Evolutionary conservation across 805 yeast genomes (phyloP).

Genomic region (Metschnikowia arizonensis): DNA sequence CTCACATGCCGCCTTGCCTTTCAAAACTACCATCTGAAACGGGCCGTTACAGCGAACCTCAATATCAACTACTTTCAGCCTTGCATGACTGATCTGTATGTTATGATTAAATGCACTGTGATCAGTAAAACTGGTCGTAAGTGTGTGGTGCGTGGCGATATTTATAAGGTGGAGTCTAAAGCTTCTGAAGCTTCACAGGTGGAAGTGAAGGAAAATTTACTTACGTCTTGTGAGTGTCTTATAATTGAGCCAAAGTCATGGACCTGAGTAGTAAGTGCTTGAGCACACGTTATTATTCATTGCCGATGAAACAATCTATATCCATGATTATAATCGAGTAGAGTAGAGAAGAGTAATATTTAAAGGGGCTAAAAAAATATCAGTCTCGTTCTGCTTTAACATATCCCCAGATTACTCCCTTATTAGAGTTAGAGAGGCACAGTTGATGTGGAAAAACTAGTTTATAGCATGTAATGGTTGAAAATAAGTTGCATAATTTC

Average conservation of each 20-base stretch:
- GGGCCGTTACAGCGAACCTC: constrained; percentile 43
- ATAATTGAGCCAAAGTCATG: constrained; percentile 34
- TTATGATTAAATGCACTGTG: constrained; percentile 33
- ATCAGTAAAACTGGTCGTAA: constrained; percentile 35
- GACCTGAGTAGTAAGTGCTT: neutral
- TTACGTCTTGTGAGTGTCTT: constrained; percentile 37
- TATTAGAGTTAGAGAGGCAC: too few relatives aligned
- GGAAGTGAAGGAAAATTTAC: constrained; percentile 23
- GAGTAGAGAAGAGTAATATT: too few relatives aligned
- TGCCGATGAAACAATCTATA: too few relatives aligned
- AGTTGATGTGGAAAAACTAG: too few relatives aligned
- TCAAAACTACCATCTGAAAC: constrained; percentile 35
- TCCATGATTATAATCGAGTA: too few relatives aligned
- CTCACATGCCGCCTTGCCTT: constrained; percentile 41
- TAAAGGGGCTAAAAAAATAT: too few relatives aligned
- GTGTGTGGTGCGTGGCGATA: constrained; percentile 36
- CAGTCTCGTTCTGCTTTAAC: too few relatives aligned
- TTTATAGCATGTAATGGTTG: too few relatives aligned
- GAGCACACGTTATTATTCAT: neutral
- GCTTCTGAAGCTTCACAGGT: constrained; percentile 9
- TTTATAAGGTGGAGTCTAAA: constrained; percentile 21
- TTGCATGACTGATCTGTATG: constrained; percentile 27
- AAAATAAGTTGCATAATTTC: too few relatives aligned
- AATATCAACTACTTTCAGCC: constrained; percentile 39
- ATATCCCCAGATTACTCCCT: too few relatives aligned